These are phyloP conservation scores for Aspergillus cavernicola DNA, from an alignment of 495 filamentous ascomycete species.

Conservation along the genomic window DNA sequence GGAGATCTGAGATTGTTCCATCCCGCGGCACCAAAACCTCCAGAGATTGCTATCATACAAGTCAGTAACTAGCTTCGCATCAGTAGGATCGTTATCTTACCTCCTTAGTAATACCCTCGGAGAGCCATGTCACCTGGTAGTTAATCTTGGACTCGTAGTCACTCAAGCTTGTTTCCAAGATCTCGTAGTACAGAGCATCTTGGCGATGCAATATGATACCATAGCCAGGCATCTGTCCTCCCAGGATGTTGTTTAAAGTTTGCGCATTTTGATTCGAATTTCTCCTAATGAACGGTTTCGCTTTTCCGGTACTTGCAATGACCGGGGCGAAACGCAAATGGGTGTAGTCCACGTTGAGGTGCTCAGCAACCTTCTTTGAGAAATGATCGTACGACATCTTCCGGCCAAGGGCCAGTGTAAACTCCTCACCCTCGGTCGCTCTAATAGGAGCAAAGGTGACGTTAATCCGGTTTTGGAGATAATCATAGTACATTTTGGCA, in stretches of 20 bases:
- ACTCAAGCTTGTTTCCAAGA: slow-evolving; percentile 87
- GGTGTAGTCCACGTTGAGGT: slow-evolving; percentile 71
- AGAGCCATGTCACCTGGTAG: slow-evolving; percentile 76
- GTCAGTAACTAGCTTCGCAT: background rate
- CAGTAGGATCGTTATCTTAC: slow-evolving; percentile 37
- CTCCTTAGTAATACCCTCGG: slow-evolving; percentile 88
- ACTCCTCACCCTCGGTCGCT: slow-evolving; percentile 48
- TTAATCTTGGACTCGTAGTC: slow-evolving; percentile 89
- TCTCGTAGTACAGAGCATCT: slow-evolving; percentile 84
- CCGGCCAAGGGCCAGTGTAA: slow-evolving; percentile 71
- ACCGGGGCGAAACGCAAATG: slow-evolving; percentile 89
- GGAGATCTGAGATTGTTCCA: slow-evolving; percentile 71
- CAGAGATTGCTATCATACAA: slow-evolving; percentile 52
- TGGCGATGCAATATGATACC: slow-evolving; percentile 61
- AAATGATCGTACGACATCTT: slow-evolving; percentile 91
- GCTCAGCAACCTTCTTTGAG: slow-evolving; percentile 78
- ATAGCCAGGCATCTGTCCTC: slow-evolving; percentile 59
- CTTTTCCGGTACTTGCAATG: slow-evolving; percentile 65
- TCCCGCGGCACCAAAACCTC: slow-evolving; percentile 83
- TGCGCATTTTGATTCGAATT: slow-evolving; percentile 55
- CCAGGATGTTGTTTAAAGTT: slow-evolving; percentile 69
- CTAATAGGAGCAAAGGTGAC: slow-evolving; percentile 51
- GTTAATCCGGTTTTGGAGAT: slow-evolving; percentile 75
- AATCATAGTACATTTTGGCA: slow-evolving; percentile 85
- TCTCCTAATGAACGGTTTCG: slow-evolving; percentile 73